Evolutionary conservation across 768 basidiomycete genomes (phyloP).

Genomic region (Lyophyllum atratum): DNA sequence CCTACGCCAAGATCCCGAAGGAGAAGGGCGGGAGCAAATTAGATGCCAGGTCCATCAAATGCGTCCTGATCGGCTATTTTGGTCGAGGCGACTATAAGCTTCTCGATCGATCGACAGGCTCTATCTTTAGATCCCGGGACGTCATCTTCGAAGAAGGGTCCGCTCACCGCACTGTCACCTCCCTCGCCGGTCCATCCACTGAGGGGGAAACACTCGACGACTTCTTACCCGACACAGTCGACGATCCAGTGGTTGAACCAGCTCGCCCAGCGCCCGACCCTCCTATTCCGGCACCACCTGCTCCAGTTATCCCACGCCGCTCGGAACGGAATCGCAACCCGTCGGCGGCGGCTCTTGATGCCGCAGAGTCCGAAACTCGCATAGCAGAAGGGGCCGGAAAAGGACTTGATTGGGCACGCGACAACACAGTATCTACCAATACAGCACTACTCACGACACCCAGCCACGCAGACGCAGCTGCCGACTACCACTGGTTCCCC

Average conservation of each 20-base stretch:
- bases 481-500: neutral
- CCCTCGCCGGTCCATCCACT: neutral
- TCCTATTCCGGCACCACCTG: neutral
- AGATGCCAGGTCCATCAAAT: slow-evolving; percentile 15
- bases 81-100: slow-evolving; percentile 21
- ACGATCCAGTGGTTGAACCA: neutral
- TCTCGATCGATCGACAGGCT: slow-evolving; percentile 7
- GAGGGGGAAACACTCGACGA: neutral
- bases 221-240: neutral
- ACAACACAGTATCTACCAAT: neutral
- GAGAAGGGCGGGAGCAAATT: neutral
- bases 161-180: slow-evolving; percentile 4
- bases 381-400: neutral
- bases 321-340: neutral
- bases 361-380: neutral
- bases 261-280: neutral
- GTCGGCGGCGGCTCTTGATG: neutral
- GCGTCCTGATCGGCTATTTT: slow-evolving; percentile 23
- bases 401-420: neutral
- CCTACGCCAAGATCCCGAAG: neutral
- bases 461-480: too few species aligned
- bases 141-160: slow-evolving; percentile 28
- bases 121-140: slow-evolving; percentile 17
- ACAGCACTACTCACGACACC: neutral
- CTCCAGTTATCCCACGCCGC: neutral